Evolutionary conservation across 225 moss, liverwort and hornwort genomes (phyloP), one percentile per base, ranked within the genome.

Genomic region (Thuidium tamariscinum): DNA sequence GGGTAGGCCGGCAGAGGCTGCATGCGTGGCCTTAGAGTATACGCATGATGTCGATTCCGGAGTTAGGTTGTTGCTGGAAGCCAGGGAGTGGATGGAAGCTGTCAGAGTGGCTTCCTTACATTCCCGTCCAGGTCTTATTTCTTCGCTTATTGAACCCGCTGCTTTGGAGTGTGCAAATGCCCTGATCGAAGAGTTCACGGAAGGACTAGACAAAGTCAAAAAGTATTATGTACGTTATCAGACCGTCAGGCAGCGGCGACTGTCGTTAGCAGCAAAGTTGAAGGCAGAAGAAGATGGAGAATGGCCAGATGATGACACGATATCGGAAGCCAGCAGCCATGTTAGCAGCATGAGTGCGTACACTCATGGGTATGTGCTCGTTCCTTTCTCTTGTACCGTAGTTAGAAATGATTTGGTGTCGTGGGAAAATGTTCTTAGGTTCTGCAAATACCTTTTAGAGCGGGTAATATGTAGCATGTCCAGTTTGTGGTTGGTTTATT

Each of bases 21-120:
- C 99, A 27, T 94, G 86, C 76, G 86, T 99, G 80, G 93, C 96
- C 16, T 68, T 96, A 44, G 99, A 99, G 87, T 99, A 99, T 54
- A 86, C 87, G n/a, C 85, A 86, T 81, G 99, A 99, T 84, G 91
- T 96, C 9, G 95, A 99, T 75, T 93, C 94, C 25, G 94, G 96
- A 16, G 91, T 99, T 64, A 88, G 88, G 57, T 94, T 96, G 83
- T 86, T 99, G 90, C 78, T 97, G 61, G 97, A 99, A 88, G 95
- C 99, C 36, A 96, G 95, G 84, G 96, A 97, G 68, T 99, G 99
- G 99, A 90, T 95, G 90, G 96, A 99, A 89, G 99, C 94, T 77
- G 92, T 94, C 42, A 91, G 99, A 82, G 91, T 97, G 85, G 89
- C 92, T 77, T 95, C 93, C 65, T 85, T 95, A 55, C 82, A 99